phyloP scores from a whole-genome alignment of 495 filamentous ascomycete species.

The Penicillium simplicissimum region DNA sequence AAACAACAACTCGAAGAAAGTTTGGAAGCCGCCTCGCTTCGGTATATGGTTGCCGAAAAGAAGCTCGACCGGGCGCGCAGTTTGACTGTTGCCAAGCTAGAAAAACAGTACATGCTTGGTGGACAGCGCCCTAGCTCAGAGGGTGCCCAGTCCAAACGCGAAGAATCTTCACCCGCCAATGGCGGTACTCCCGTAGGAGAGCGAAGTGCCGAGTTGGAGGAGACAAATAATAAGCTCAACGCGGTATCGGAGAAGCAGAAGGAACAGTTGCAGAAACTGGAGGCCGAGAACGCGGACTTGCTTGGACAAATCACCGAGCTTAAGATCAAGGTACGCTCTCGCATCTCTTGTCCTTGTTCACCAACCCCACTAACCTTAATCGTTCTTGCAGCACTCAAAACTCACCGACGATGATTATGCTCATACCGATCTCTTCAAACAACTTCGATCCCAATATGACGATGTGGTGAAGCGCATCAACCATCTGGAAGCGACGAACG shows the following conservation, averaged over 20 bases:
- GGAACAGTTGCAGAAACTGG: constrained; percentile 76
- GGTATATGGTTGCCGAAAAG: constrained; percentile 93
- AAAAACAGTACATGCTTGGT: constrained; percentile 78
- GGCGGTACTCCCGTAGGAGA: constrained; percentile 55
- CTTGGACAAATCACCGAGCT: constrained; percentile 75
- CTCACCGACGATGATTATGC: constrained; percentile 92
- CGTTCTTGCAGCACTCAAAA: constrained; percentile 53
- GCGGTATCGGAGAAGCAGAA: constrained; percentile 79
- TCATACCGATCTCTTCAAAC: constrained; percentile 88
- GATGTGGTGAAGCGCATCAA: constrained; percentile 91
- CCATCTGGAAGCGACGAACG: constrained; percentile 84
- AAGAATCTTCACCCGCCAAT: constrained; percentile 53
- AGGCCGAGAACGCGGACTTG: constrained; percentile 76
- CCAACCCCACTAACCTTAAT: constrained; percentile 8
- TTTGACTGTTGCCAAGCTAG: constrained; percentile 85
- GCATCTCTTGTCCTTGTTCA: not conserved
- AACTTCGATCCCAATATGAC: constrained; percentile 84
- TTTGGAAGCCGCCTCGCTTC: constrained; percentile 78
- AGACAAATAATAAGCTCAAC: constrained; percentile 68
- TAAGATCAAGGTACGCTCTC: constrained; percentile 52
- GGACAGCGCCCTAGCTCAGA: constrained; percentile 51
- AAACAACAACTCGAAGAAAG: constrained; percentile 82
- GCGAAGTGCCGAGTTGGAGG: constrained; percentile 59
- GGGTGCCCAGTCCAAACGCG: constrained; percentile 56
- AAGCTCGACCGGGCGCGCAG: constrained; percentile 87